Base-by-base conservation (phyloP, 2,329 filamentous ascomycete genomes). In the Diaporthe australafricana region DNA sequence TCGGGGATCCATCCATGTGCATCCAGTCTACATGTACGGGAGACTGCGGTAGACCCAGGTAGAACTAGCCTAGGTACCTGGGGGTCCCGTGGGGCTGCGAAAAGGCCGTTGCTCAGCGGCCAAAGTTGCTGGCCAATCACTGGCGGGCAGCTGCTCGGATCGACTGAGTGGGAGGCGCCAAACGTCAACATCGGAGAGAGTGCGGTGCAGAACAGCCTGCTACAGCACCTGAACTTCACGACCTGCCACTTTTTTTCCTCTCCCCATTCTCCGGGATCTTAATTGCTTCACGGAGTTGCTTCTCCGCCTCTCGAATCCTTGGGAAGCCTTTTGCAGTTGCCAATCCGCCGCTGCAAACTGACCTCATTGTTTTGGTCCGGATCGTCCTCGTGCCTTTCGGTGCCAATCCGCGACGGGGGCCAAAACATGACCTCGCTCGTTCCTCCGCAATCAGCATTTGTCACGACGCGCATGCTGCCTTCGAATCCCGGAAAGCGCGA, bases 401-500 rank as follows among this genome's bases (percentile, higher is more conserved):
- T 25, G 12, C 9, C 30, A 20, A 65, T 38, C 17, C 60, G 45
- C 45, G 45, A 65, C 60, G 30, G n/a, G n/a, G 30, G 35, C 60
- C 60, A 65, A 65, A 65, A 65, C 30, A 65, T 65, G 60, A 65
- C 60, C 60, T 50, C 42, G 16, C 17, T 65, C 60, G 60, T 65
- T 20, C n/a, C n/a, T 50, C 60, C 60, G 12, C 5, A 14, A 38
- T 50, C 42, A 63, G 30, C 60, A n/a, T 42, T 27, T 65, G 45
- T 25, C 45, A 65, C 60, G 60, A 65, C 60, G 45, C 42, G 60
- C 48, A 45, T 45, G 30, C 42, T 65, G 30, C 30, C 17, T 30
- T 50, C 45, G 27, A 65, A 38, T 8, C 45, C 47, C 35, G 60
- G 45, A 50, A 65, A 50, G 45, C 60, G 45, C 60, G 45, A 38